A percentile compares a stretch with the other conserved stretches of the same genome.
These are phyloP conservation scores for Diaporthe sp. DNA, from an alignment of 2,329 filamentous ascomycete species.

Conservation along the genomic window DNA sequence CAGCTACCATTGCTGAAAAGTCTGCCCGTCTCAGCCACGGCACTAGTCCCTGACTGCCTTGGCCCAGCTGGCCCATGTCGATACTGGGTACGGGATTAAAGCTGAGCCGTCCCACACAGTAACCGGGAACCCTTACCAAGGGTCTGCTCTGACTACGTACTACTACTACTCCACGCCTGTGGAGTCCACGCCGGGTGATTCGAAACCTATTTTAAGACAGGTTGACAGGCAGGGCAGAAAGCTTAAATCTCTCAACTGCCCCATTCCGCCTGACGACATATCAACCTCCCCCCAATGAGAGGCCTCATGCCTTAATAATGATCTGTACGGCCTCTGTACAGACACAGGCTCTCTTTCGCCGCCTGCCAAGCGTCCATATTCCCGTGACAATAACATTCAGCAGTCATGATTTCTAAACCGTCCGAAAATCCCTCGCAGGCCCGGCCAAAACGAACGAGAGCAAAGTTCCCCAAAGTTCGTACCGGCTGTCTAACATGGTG, in stretches of 20 bases:
- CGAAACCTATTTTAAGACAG: neutral
- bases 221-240: constrained; percentile 15
- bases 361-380: neutral
- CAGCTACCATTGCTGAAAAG: constrained; percentile 10
- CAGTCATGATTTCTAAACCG: neutral
- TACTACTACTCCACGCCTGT: neutral
- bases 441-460: constrained; percentile 6
- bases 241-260: constrained; percentile 11
- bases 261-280: neutral
- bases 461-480: constrained; percentile 17
- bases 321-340: neutral
- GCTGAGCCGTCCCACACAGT: neutral
- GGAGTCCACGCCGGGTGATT: neutral
- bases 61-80: neutral
- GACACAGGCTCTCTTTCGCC: neutral
- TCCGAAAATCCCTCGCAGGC: neutral
- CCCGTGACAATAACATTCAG: neutral
- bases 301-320: neutral
- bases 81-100: neutral
- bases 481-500: constrained; percentile 22
- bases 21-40: constrained; percentile 15
- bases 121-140: neutral
- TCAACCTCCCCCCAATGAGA: neutral
- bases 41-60: neutral
- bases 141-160: neutral